phyloP scores from a whole-genome alignment of 176 grass and related monocot species.

The Leersia perrieri region DNA sequence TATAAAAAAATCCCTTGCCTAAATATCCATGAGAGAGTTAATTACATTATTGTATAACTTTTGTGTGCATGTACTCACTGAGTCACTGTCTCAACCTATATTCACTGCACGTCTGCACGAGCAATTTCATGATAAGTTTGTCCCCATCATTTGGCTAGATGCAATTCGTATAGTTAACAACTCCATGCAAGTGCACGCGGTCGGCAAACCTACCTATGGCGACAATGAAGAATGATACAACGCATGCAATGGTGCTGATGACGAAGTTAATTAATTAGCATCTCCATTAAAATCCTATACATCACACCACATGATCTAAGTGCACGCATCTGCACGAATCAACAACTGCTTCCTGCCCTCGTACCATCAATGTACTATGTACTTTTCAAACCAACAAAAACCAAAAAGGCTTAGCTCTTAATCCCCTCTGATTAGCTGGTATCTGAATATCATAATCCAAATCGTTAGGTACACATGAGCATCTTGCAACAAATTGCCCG shows the following conservation, averaged over 20 bases:
- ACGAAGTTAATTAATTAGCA: background rate
- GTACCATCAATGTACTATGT: background rate
- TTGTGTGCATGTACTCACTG: background rate
- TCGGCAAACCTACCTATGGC: background rate
- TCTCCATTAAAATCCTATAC: background rate
- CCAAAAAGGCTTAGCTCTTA: background rate
- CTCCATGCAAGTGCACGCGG: background rate
- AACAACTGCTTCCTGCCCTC: background rate
- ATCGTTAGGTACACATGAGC: conserved; percentile 6
- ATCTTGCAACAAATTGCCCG: background rate
- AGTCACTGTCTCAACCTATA: background rate
- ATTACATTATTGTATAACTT: background rate
- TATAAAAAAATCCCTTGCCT: too few species aligned
- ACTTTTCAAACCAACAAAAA: background rate
- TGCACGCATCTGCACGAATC: background rate
- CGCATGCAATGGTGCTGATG: background rate
- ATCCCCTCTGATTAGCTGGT: background rate
- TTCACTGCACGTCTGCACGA: background rate
- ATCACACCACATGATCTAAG: background rate
- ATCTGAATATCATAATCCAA: background rate
- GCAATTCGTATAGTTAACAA: background rate
- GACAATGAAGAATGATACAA: background rate
- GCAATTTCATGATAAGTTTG: background rate
- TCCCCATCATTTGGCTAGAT: background rate
- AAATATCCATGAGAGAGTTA: background rate